Percentiles rank a stretch among this genome's conserved stretches.
These are phyloP conservation scores for Pichia eremophila DNA, from an alignment of 805 yeast genomes.

Conservation along the genomic window DNA sequence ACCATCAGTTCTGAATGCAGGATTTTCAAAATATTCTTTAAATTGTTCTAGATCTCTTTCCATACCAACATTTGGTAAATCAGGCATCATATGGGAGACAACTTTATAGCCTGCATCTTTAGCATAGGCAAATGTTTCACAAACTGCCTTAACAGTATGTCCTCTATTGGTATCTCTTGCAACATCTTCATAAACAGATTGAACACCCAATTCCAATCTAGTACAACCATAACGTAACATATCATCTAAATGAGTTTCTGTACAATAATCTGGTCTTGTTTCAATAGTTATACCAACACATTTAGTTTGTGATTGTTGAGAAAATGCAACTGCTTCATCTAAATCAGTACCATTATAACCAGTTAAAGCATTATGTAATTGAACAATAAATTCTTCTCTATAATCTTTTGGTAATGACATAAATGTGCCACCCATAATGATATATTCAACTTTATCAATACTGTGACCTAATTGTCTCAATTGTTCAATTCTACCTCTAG, in stretches of 20 bases:
- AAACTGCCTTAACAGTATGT: constrained; percentile 91
- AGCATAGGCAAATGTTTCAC: constrained; percentile 92
- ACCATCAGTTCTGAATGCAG: constrained; percentile 95
- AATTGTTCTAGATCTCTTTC: constrained; percentile 96
- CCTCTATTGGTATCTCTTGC: constrained; percentile 98
- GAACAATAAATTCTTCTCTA: constrained; percentile 81
- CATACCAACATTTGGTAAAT: constrained; percentile 96
- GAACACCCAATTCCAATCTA: constrained; percentile 93
- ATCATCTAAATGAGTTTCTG: constrained; percentile 89
- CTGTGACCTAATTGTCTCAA: constrained; percentile 91
- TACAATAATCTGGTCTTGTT: constrained; percentile 97
- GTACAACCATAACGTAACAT: constrained; percentile 97
- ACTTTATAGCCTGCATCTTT: constrained; percentile 98
- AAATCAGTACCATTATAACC: constrained; percentile 82
- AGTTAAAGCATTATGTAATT: constrained; percentile 87
- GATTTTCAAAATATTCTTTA: constrained; percentile 92
- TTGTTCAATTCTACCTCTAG: constrained; percentile 95
- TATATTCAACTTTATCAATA: constrained; percentile 94
- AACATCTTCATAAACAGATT: constrained; percentile 94
- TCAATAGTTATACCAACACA: constrained; percentile 98
- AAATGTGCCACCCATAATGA: constrained; percentile 98
- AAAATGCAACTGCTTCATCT: constrained; percentile 82
- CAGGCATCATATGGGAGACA: constrained; percentile 99
- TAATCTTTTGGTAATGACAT: constrained; percentile 90
- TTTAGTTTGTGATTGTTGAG: constrained; percentile 90